phyloP scores from a whole-genome alignment of 2,329 filamentous ascomycete species.

The Stenocarpella maydis region DNA sequence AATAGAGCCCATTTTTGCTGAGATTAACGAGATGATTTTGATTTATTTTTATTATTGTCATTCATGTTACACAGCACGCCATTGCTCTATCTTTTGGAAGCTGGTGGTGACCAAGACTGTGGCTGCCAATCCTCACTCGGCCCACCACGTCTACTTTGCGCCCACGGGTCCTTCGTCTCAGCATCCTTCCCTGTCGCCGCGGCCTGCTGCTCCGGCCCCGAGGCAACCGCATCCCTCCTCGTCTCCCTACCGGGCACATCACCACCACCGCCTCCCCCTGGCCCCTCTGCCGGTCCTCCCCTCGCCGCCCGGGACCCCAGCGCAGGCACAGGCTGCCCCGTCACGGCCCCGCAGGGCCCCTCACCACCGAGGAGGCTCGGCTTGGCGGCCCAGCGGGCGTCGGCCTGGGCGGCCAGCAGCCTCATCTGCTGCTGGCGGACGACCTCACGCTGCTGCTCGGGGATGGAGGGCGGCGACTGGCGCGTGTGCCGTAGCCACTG shows the following conservation, averaged over 20 bases:
- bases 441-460: conserved; percentile 64
- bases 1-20: neutral
- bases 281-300: conserved; percentile 21
- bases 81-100: conserved; percentile 45
- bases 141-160: conserved; percentile 56
- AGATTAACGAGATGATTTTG: conserved; percentile 5
- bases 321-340: conserved; percentile 43
- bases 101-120: conserved; percentile 59
- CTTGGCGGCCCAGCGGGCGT: conserved; percentile 71
- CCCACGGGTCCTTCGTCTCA: conserved; percentile 62
- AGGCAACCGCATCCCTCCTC: conserved; percentile 15
- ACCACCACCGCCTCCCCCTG: conserved; percentile 27
- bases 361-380: conserved; percentile 51
- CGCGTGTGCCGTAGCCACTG: conserved; percentile 73
- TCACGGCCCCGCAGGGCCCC: conserved; percentile 30
- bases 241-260: conserved; percentile 33
- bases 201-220: conserved; percentile 33
- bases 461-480: conserved; percentile 59
- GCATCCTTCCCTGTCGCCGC: neutral
- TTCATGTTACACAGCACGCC: neutral
- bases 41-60: no score
- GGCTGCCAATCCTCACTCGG: conserved; percentile 75
- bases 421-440: conserved; percentile 61
- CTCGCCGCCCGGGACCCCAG: conserved; percentile 37
- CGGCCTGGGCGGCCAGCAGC: conserved; percentile 66